phyloP scores from a whole-genome alignment of 2,329 filamentous ascomycete species.

The Nemania sp. region DNA sequence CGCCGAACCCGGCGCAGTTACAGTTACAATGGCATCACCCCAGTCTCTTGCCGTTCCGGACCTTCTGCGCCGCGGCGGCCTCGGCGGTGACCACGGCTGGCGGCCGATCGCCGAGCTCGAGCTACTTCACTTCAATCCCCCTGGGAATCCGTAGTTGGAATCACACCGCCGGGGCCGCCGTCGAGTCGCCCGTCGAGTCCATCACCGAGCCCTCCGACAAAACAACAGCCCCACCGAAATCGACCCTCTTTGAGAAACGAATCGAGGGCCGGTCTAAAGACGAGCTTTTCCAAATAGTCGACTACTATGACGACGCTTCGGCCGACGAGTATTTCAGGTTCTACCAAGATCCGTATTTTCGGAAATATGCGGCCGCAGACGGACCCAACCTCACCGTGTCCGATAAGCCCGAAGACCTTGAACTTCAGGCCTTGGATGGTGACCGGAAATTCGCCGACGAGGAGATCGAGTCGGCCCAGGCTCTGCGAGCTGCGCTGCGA shows the following conservation, averaged over 20 bases:
- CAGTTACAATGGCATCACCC: slow-evolving; percentile 13
- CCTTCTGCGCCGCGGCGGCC: slow-evolving; percentile 33
- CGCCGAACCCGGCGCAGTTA: not conserved
- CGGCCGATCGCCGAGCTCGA: slow-evolving; percentile 25
- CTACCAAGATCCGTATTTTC: slow-evolving; percentile 57
- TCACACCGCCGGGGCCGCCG: slow-evolving; percentile 25
- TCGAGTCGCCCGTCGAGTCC: not conserved
- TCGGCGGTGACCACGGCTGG: slow-evolving; percentile 31
- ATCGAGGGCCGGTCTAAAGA: slow-evolving; percentile 36
- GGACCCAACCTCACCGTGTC: slow-evolving; percentile 56
- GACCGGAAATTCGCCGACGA: slow-evolving; percentile 43
- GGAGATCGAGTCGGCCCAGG: slow-evolving; percentile 43
- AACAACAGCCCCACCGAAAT: not conserved
- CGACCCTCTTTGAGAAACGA: not conserved
- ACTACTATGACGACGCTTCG: slow-evolving; percentile 51
- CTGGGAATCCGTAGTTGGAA: slow-evolving; percentile 31
- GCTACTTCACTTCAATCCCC: slow-evolving; percentile 32
- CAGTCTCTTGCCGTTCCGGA: slow-evolving; percentile 4
- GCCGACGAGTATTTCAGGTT: slow-evolving; percentile 59
- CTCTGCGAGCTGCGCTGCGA: slow-evolving; percentile 49
- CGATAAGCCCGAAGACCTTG: slow-evolving; percentile 53
- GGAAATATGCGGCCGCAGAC: slow-evolving; percentile 57
- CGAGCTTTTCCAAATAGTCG: slow-evolving; percentile 58
- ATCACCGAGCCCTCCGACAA: not conserved
- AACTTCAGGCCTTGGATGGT: slow-evolving; percentile 51